Base-by-base conservation (phyloP, 495 filamentous ascomycete genomes). In the Penicillium argentinense region DNA sequence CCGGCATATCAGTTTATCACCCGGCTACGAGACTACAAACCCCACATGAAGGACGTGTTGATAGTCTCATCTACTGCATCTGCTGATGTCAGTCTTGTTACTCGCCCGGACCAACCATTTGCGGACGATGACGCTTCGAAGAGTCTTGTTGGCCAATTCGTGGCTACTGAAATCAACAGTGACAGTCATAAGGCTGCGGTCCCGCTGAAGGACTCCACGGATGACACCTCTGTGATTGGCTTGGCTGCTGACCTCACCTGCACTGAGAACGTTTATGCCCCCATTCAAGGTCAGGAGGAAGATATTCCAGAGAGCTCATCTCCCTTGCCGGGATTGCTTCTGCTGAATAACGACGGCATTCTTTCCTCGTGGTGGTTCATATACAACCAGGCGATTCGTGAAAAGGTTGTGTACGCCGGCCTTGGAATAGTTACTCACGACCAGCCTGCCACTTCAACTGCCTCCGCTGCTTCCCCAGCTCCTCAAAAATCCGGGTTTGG, bases 331-430 rank as follows among this genome's bases (percentile, higher is more conserved):
- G 89, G 85, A 2, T 64, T 96, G 11, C 81, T 95, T 73, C 78
- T 91, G 24, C 75, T 99, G 3, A 97, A 93, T 48, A 82, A 96
- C 59, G 89, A 97, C 54, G 93, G 93, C 22, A 72, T 95, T 8
- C 73, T 99, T 6, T 78, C 77, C 17, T 74, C 84, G 14, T 99
- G 95, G 95, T 96, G 91, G 84, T 69, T 97, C 39, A 73, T 97
- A 27, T 96, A 97, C 61, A 79, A 84, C 26, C 90, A 96, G 21
- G 86, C 95, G 2, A 82, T 99, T 43, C 77, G 84, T 38, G 73
- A 83, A 54, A 80, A 82, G 0, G 78, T 81, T 9, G 77, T 81
- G 0, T 97, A 93, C 62, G 76, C 83, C 14, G 85, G 86, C 3
- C 71, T 96, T 37, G 70, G 72, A 41, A 72, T 75, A 45, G 64